Evolutionary conservation across 306 rosid species (phyloP).

Genomic region (Clitoria ternatea): DNA sequence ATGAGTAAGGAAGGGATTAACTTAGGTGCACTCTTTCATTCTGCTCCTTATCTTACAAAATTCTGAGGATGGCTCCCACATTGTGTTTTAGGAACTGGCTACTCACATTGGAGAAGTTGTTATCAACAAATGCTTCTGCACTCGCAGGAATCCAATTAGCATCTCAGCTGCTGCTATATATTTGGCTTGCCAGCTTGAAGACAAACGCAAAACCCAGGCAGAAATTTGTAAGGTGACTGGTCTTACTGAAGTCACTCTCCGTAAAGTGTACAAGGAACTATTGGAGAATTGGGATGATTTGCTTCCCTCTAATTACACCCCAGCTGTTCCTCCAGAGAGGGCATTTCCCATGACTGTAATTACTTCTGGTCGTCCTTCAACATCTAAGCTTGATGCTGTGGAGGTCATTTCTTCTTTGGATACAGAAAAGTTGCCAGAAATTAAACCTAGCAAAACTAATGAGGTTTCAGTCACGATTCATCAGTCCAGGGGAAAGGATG

Average conservation of each 20-base stretch:
- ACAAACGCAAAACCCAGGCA: conserved; percentile 95
- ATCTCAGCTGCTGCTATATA: conserved; percentile 96
- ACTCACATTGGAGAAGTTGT: conserved; percentile 97
- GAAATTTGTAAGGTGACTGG: conserved; percentile 98
- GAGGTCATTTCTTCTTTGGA: conserved; percentile 46
- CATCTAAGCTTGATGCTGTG: conserved; percentile 54
- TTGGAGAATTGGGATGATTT: conserved; percentile 98
- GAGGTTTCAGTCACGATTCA: conserved; percentile 47
- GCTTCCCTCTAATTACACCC: conserved; percentile 90
- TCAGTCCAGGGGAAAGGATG: conserved; percentile 50
- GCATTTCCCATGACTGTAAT: conserved; percentile 91
- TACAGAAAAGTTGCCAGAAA: conserved; percentile 56
- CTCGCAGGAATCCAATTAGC: conserved; percentile 93
- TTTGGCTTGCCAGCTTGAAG: conserved; percentile 98
- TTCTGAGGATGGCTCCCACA: conserved; percentile 9
- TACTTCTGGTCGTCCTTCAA: conserved; percentile 69
- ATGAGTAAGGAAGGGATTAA: background rate
- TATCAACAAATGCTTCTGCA: conserved; percentile 99
- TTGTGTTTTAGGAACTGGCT: conserved; percentile 69
- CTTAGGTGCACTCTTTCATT: background rate
- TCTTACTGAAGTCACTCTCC: conserved; percentile 90
- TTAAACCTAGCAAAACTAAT: conserved; percentile 42
- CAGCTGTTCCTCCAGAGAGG: conserved; percentile 98
- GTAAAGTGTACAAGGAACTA: conserved; percentile 94
- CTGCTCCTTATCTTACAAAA: background rate